Evolutionary conservation across 768 basidiomycete genomes (phyloP).

Genomic region (Pilatotrama ljubarskyi): DNA sequence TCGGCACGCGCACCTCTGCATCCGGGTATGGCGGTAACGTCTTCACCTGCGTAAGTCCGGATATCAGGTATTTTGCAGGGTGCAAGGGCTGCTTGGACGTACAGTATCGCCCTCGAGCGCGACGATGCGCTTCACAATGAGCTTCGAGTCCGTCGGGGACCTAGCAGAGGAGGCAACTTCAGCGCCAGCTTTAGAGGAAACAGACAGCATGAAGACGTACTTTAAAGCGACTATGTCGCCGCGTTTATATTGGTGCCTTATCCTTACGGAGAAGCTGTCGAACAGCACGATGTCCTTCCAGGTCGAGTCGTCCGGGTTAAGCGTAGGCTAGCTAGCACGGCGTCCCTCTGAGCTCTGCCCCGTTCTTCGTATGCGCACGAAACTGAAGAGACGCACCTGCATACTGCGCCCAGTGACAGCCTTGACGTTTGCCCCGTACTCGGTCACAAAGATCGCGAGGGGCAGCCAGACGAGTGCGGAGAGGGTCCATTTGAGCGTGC

Average conservation of each 20-base stretch:
- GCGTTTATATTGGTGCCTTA: slow-evolving; percentile 40
- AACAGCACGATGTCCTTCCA: slow-evolving; percentile 67
- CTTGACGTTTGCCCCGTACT: slow-evolving; percentile 54
- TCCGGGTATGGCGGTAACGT: slow-evolving; percentile 72
- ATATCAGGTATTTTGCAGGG: too few relatives aligned
- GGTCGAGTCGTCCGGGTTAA: slow-evolving; percentile 68
- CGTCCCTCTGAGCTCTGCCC: background rate
- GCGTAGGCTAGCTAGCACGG: slow-evolving; percentile 58
- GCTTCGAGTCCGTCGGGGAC: slow-evolving; percentile 56
- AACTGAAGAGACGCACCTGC: slow-evolving; percentile 51
- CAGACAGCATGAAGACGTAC: slow-evolving; percentile 44
- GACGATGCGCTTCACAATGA: slow-evolving; percentile 64
- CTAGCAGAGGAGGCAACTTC: slow-evolving; percentile 34
- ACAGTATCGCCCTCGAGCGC: slow-evolving; percentile 60
- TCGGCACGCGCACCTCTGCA: slow-evolving; percentile 51
- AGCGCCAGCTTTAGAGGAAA: too few relatives aligned
- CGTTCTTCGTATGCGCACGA: background rate
- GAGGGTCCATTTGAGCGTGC: slow-evolving; percentile 21
- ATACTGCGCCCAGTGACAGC: slow-evolving; percentile 65
- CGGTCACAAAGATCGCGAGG: slow-evolving; percentile 45
- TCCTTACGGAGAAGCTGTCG: slow-evolving; percentile 47
- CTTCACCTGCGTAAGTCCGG: slow-evolving; percentile 37
- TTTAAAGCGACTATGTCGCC: slow-evolving; percentile 68
- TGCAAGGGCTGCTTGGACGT: background rate
- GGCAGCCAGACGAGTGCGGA: slow-evolving; percentile 61